Evolutionary conservation across 2,329 filamentous ascomycete species (phyloP).

Genomic region (Trichoderma koningiopsis): DNA sequence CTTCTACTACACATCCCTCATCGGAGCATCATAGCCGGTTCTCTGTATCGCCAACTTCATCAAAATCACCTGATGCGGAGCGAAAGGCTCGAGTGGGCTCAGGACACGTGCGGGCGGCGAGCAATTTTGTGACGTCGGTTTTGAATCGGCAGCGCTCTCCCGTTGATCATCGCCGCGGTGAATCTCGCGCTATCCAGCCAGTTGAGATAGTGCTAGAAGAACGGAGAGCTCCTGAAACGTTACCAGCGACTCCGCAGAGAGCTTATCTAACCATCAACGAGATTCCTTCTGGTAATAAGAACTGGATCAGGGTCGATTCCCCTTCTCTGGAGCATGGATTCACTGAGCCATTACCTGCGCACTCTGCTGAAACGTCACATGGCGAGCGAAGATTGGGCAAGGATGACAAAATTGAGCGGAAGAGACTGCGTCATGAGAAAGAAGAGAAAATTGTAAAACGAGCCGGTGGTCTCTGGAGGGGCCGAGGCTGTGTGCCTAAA

Average conservation of each 20-base stretch:
- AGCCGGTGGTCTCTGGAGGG: slow-evolving; percentile 64
- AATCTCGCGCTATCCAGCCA: slow-evolving; percentile 10
- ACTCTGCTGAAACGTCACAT: slow-evolving; percentile 51
- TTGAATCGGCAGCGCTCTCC: slow-evolving; percentile 19
- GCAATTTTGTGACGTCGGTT: slow-evolving; percentile 15
- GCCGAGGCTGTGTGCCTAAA: slow-evolving; percentile 62
- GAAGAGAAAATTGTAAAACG: slow-evolving; percentile 63
- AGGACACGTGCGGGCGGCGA: slow-evolving; percentile 3
- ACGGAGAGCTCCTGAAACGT: background rate
- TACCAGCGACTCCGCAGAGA: slow-evolving; percentile 13
- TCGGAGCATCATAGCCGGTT: slow-evolving; percentile 24
- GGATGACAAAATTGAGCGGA: slow-evolving; percentile 51
- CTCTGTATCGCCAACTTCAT: slow-evolving; percentile 23
- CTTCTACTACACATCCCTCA: background rate
- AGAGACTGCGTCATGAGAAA: slow-evolving; percentile 62
- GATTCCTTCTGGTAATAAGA: background rate
- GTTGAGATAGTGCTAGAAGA: slow-evolving; percentile 5
- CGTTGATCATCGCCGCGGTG: slow-evolving; percentile 9
- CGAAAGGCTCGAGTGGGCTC: background rate
- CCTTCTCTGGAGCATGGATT: background rate
- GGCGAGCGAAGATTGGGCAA: slow-evolving; percentile 45
- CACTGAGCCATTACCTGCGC: slow-evolving; percentile 42
- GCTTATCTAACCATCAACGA: slow-evolving; percentile 12
- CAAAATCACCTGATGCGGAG: background rate
- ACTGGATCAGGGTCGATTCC: background rate